A percentile compares a stretch with the other conserved stretches of the same genome.
Conservation (phyloP, 2,329 filamentous ascomycete genomes). For the Stemphylium beticola region DNA sequence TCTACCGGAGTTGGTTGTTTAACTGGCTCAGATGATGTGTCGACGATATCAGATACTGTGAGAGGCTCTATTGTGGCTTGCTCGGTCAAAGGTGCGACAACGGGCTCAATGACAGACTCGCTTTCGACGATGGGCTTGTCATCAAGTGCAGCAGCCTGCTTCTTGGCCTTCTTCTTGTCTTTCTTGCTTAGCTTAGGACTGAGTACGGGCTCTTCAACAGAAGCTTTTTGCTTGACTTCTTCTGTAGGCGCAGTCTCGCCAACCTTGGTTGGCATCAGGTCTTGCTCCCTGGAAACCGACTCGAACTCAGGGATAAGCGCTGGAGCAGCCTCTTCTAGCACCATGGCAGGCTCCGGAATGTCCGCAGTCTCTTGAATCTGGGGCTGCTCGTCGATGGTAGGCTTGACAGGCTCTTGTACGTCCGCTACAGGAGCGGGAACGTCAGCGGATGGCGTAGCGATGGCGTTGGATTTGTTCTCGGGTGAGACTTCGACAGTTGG, state of each 20-base stretch:
- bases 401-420: background rate
- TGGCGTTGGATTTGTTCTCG: conserved; percentile 3
- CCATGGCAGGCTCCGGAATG: background rate
- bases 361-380: conserved; percentile 6
- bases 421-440: background rate
- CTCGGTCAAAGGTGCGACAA: background rate
- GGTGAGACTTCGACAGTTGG: conserved; percentile 16
- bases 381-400: background rate
- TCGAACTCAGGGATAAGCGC: conserved; percentile 5
- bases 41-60: background rate
- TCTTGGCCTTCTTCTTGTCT: conserved; percentile 41
- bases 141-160: conserved; percentile 21
- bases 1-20: conserved; percentile 2
- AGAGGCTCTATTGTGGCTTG: background rate
- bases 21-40: background rate
- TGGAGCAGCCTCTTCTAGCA: conserved; percentile 2
- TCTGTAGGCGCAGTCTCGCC: background rate
- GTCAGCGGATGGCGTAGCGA: background rate
- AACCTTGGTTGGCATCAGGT: background rate
- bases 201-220: conserved; percentile 23
- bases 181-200: conserved; percentile 44
- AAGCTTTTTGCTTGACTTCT: conserved; percentile 3
- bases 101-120: background rate
- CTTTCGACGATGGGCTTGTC: conserved; percentile 14
- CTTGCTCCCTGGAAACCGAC: conserved; percentile 2